Conservation (phyloP, 495 filamentous ascomycete genomes). For the Hyphodiscus hymeniophilus region DNA sequence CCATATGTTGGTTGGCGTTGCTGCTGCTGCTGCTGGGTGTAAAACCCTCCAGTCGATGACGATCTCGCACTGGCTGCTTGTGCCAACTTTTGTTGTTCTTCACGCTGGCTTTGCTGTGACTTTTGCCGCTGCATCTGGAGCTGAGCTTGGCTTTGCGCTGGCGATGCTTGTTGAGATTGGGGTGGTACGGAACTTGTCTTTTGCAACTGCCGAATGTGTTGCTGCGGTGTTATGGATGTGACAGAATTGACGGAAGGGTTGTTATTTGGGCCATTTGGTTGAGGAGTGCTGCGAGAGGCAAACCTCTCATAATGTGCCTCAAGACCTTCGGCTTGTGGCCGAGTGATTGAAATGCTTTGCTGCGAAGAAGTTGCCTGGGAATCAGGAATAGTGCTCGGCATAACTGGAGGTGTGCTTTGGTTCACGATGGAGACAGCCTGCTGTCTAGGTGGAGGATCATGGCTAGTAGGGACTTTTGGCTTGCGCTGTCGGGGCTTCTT, state of each 20-base stretch:
- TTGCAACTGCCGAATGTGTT: conserved; percentile 21
- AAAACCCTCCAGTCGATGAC: conserved; percentile 12
- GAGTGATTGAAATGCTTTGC: conserved; percentile 18
- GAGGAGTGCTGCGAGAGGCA: conserved; percentile 21
- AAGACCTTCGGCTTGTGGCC: conserved; percentile 27
- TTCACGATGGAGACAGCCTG: conserved; percentile 19
- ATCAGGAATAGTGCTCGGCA: conserved; percentile 19
- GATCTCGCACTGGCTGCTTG: conserved; percentile 9
- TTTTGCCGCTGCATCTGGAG: conserved; percentile 24
- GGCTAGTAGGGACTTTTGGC: conserved; percentile 12
- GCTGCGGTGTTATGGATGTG: conserved; percentile 16
- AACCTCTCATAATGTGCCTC: conserved; percentile 35
- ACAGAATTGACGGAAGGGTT: conserved; percentile 21
- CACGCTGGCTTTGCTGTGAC: conserved; percentile 19
- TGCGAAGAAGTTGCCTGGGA: conserved; percentile 13
- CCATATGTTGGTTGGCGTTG: conserved; percentile 9
- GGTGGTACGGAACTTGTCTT: conserved; percentile 16
- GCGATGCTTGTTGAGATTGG: conserved; percentile 21
- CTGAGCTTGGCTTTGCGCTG: conserved; percentile 13
- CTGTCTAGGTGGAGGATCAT: conserved; percentile 17
- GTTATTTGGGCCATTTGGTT: conserved; percentile 19
- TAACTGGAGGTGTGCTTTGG: conserved; percentile 16
- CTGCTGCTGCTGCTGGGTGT: conserved; percentile 15
- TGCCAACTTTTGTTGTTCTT: conserved; percentile 19
- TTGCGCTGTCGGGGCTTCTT: conserved; percentile 19